Base-by-base conservation (phyloP, 805 yeast genomes). In the Blastobotrys attinorum region DNA sequence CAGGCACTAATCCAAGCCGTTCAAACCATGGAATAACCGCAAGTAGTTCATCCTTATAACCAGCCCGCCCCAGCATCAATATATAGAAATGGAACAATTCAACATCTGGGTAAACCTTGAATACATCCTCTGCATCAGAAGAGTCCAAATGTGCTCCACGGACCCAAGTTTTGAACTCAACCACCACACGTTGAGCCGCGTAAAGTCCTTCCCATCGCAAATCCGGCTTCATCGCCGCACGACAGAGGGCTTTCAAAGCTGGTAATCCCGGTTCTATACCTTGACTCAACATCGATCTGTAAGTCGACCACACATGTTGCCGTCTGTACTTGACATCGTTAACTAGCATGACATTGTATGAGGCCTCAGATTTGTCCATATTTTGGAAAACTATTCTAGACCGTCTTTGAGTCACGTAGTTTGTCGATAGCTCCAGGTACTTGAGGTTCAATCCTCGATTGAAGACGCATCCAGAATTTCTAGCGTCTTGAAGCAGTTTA, bases 101-200 rank as follows among this genome's bases (percentile, higher is more conserved):
- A 36, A 70, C 69, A 3, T 68, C 61, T 0, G 84, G 83, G 31
- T 59, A 61, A 0, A 76, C 39, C 18, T 62, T 52, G 36, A 60
- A 50, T n/a, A 60, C 31, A 39, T 62, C 57, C 3, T 53, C 47
- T 10, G 45, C 49, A 25, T 52, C 53, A 3, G 52, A 44, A n/a
- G 52, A 53, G 42, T 63, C 68, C 1, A 53, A 51, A 21, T 46
- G 47, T 0, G 64, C 51, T n/a, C 60, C 69, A 33, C 72, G 62
- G 1, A 69, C 65, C 51, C 61, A 58, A 22, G 48, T 48, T 45
- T 75, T 70, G 59, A 81, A 75, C 55, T 81, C 84, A 31, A 66
- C 70, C 2, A 78, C 66, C 0, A 83, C 79, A 21, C 77, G 65
- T 51, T 80, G 85, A 1, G 81, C 66, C 0, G 88, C 83, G 42